Evolutionary conservation across 1,284 basidiomycete genomes (phyloP), one percentile per base, ranked within the genome.

Genomic region (Tylopilus sp.): DNA sequence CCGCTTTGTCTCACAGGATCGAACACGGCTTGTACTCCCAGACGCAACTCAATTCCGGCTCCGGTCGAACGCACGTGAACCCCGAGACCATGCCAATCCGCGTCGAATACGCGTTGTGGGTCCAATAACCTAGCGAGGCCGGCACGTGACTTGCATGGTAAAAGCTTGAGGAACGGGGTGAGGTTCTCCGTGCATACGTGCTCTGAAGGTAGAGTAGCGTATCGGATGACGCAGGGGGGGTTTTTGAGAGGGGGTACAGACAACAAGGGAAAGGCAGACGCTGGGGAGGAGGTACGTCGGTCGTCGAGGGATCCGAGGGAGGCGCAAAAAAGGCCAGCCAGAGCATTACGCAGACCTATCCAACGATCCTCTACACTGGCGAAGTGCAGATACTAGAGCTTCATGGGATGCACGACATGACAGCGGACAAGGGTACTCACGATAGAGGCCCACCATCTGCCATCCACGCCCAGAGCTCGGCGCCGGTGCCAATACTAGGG

Each of bases 141-240:
- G 0, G 92, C 91, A n/a, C 79, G 73, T 2, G 88, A 82, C 65
- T 95, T 92, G 76, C 94, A 98, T 0, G 96, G 95, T 2, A 99
- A 74, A 7, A 98, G 82, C 63, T 94, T 93, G 50, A 98, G 77
- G 70, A 98, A 94, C 0, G 96, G 95, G 0, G 94, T 95, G 7
- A 99, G 73, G 67, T 98, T 98, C 65, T 99, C 96, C 2, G 95
- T 99, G 66, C 95, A 99, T 15, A 96, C 88, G 55, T 85, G 77
- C 62, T 93, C 88, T 7, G 83, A 90, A 4, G 88, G 87, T 10
- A 90, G 77, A 17, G 83, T 81, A 0, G 86, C 89, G 58, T 93
- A 88, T 42, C 85, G 81, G 29, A 90, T 73, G 46, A 75, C 70
- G 56, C 87, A 65, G 20, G 57, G 51, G 34, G 53, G 37, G 14